Conservation (phyloP, 192 early-diverging fungal genomes). For the Gryganskiella cystojenkinii region DNA sequence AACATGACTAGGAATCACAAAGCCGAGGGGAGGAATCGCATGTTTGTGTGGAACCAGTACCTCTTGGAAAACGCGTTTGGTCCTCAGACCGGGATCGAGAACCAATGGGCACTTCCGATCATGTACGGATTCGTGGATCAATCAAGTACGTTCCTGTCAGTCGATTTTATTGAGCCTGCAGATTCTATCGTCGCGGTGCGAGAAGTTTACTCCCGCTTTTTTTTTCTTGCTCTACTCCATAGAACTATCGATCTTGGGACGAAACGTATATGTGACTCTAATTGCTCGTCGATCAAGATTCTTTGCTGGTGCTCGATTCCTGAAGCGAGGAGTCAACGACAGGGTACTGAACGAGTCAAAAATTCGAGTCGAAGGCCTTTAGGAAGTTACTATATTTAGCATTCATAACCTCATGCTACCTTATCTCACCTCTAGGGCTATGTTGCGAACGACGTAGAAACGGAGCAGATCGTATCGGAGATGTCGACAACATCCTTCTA, state of each 20-base stretch:
- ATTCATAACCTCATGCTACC: background rate
- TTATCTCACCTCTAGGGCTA: slow-evolving; percentile 69
- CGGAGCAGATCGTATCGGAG: slow-evolving; percentile 97
- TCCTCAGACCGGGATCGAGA: slow-evolving; percentile 66
- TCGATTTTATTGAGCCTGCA: too few species aligned
- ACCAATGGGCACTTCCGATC: slow-evolving; percentile 82
- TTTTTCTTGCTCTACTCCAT: background rate
- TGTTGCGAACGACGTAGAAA: slow-evolving; percentile 99
- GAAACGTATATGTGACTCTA: slow-evolving; percentile 91
- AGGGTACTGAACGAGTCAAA: slow-evolving; percentile 57
- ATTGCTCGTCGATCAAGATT: slow-evolving; percentile 94
- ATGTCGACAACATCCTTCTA: slow-evolving; percentile 91
- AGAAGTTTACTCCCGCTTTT: background rate
- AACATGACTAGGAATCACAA: slow-evolving; percentile 77
- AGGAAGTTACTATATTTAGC: background rate
- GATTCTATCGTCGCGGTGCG: background rate
- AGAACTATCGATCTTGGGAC: slow-evolving; percentile 92
- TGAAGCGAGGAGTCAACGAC: slow-evolving; percentile 95
- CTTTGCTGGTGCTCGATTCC: slow-evolving; percentile 96
- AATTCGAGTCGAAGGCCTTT: slow-evolving; percentile 2
- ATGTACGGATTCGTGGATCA: slow-evolving; percentile 99
- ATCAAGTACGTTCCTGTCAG: slow-evolving; percentile 69
- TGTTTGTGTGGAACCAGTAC: slow-evolving; percentile 98
- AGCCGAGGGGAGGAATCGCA: slow-evolving; percentile 68
- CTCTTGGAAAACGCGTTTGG: slow-evolving; percentile 74